Conservation (phyloP, 768 basidiomycete genomes). For the Amanita brunnescens region DNA sequence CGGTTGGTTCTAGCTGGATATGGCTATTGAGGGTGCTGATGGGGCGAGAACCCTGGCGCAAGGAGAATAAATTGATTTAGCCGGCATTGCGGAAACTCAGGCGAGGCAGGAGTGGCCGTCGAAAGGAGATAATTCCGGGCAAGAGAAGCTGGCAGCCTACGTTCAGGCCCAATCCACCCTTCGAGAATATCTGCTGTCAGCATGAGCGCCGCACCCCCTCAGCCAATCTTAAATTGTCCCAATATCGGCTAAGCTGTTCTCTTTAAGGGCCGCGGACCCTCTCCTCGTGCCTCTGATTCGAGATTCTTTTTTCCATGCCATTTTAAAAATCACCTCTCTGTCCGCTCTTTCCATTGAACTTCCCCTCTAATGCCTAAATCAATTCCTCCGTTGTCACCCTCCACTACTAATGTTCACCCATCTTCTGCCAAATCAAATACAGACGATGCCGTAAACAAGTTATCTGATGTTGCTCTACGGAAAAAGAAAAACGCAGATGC, state of each 20-base stretch:
- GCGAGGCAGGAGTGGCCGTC: conserved; percentile 18
- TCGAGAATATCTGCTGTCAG: conserved; percentile 38
- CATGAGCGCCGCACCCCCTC: conserved; percentile 37
- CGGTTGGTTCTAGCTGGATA: conserved; percentile 31
- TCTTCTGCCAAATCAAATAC: conserved; percentile 25
- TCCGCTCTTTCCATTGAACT: conserved; percentile 19
- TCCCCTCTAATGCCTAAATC: conserved; percentile 36
- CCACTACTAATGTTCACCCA: conserved; percentile 15
- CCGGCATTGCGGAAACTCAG: conserved; percentile 22
- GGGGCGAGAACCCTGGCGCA: conserved; percentile 32
- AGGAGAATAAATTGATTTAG: conserved; percentile 19
- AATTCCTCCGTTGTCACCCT: conserved; percentile 21
- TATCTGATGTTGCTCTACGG: conserved; percentile 62
- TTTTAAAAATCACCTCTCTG: conserved; percentile 39
- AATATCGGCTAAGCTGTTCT: conserved; percentile 37
- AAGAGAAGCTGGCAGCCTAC: conserved; percentile 18
- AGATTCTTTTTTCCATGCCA: conserved; percentile 57
- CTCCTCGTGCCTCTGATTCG: conserved; percentile 62
- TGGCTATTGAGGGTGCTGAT: conserved; percentile 28
- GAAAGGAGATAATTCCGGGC: conserved; percentile 32
- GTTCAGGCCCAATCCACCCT: conserved; percentile 26
- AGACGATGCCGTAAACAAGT: conserved; percentile 29
- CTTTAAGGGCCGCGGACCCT: conserved; percentile 47
- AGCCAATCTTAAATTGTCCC: conserved; percentile 44
- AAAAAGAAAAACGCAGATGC: conserved; percentile 90